These are phyloP conservation scores for Gonapodya sp. DNA, from an alignment of 192 early-diverging fungal species.

Conservation along the genomic window DNA sequence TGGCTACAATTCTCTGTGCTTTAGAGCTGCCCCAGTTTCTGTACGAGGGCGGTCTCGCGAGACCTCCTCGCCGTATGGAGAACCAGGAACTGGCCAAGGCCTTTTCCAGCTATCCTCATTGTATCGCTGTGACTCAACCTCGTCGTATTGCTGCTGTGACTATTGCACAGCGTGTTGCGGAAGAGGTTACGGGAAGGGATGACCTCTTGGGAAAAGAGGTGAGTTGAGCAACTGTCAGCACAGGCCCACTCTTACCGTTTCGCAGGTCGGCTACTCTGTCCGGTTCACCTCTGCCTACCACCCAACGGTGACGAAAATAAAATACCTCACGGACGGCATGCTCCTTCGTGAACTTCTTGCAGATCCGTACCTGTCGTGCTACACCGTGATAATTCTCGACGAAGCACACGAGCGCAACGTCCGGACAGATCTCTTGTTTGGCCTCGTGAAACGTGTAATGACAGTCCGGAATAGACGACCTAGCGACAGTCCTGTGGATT, in stretches of 20 bases:
- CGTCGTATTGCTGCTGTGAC: constrained; percentile 77
- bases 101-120: not conserved
- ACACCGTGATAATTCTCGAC: constrained; percentile 84
- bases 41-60: not conserved
- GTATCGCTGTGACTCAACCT: constrained; percentile 75
- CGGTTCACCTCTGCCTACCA: constrained; percentile 91
- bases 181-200: constrained; percentile 32
- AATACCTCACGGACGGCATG: constrained; percentile 97
- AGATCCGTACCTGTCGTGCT: constrained; percentile 64
- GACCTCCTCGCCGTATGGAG: not conserved
- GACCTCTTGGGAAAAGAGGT: not conserved
- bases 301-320: constrained; percentile 59
- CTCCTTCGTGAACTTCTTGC: constrained; percentile 80
- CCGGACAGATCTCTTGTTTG: constrained; percentile 93
- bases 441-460: constrained; percentile 16
- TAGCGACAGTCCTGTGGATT: not conserved
- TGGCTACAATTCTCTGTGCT: too few species aligned
- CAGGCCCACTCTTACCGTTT: too few species aligned
- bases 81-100: not conserved
- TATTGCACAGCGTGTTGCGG: constrained; percentile 65
- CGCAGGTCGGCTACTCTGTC: constrained; percentile 84
- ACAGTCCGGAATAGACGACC: not conserved
- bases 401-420: constrained; percentile 98
- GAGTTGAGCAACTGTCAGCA: too few species aligned
- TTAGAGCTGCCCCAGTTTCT: constrained; percentile 15